Evolutionary conservation across 164 flowering plant genomes (phyloP), one percentile per base, ranked within the genome.

Genomic region (Vitis riparia): DNA sequence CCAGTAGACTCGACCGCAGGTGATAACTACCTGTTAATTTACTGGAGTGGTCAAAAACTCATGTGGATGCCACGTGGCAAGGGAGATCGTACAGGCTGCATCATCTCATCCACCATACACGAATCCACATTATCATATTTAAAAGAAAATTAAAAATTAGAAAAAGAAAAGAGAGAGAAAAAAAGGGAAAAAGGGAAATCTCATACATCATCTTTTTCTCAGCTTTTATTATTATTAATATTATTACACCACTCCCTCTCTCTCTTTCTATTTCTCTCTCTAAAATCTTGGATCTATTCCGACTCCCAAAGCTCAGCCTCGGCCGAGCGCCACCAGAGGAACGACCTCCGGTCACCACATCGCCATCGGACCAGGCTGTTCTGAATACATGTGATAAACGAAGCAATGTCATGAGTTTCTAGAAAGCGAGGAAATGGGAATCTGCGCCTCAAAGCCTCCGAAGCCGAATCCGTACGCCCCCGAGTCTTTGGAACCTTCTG

Each of bases 401-500:
- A 37, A 37, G 44, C 44, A 37, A 37, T 37, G 44, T 37, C 44
- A 37, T 37, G 44, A 37, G 44, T 37, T 37, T 16, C 9, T 9
- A 17, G 16, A 47, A 55, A 30, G 51, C 29, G 15, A n/a, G 44
- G 69, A 63, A 14, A 86, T 86, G 89, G 89, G 89, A 9, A 49
- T 44, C 14, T 82, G 87, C 76, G 76, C 77, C 32, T 86, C 89
- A 6, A 86, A 86, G 61, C 84, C 83, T 3, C 77, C 78, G 14
- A 79, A 73, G 14, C 78, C 79, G 8, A 83, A 81, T 70, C 86
- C 84, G 1, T 80, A 71, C 62, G 73, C 83, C 13, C 58, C 73
- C 13, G 59, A 58, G 8, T 50, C 23, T 29, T 63, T 63, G 17
- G 58, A 61, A 53, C 27, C 65, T 32, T 63, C 70, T 11, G 15